Evolutionary conservation across 805 yeast genomes (phyloP).

Genomic region (Lipomyces chichibuensis): DNA sequence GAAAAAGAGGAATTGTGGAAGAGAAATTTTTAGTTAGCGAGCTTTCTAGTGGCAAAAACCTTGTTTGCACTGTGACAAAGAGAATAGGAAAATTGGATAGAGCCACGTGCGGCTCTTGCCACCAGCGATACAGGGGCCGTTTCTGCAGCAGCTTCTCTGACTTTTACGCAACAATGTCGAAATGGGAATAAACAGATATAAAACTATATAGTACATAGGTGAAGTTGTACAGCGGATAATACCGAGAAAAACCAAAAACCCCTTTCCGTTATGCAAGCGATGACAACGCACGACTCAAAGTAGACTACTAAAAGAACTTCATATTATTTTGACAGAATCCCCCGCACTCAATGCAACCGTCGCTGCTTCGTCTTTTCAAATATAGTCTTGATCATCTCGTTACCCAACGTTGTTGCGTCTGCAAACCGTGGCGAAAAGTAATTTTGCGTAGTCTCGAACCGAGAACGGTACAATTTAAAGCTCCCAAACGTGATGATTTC

Average conservation of each 20-base stretch:
- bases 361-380: constrained; percentile 45
- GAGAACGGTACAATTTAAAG: constrained; percentile 67
- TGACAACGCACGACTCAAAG: not conserved
- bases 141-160: too few relatives aligned
- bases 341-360: not conserved
- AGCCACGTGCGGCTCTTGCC: constrained; percentile 1
- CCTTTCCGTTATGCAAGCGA: not conserved
- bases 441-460: constrained; percentile 78
- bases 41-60: not conserved
- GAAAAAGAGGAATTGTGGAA: not conserved
- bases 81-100: not conserved
- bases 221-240: not conserved
- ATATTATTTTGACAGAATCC: not conserved
- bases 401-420: constrained; percentile 86
- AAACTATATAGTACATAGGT: not conserved
- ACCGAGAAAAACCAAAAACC: not conserved
- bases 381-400: constrained; percentile 89
- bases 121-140: not conserved
- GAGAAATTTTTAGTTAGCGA: not conserved
- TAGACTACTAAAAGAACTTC: not conserved
- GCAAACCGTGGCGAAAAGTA: constrained; percentile 85
- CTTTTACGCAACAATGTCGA: too few relatives aligned
- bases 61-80: not conserved
- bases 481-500: constrained; percentile 74
- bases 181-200: not conserved